These are phyloP conservation scores for Mucor circinelloides DNA, from an alignment of 371 early-diverging fungal species.

Conservation along the genomic window DNA sequence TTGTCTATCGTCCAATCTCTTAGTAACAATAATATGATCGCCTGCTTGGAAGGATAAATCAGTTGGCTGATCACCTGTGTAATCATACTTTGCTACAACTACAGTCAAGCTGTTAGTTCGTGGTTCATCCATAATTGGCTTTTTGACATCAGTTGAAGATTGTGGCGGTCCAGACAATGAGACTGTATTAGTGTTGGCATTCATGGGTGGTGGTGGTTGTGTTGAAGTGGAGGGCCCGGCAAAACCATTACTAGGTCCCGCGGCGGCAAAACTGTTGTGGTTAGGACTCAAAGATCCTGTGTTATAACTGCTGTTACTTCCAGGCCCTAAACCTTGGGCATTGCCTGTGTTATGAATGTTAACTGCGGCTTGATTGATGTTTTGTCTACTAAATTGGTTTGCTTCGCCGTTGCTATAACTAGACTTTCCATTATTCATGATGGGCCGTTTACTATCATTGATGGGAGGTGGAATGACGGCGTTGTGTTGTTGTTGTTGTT, in stretches of 20 bases:
- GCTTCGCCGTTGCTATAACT: neutral
- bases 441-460: neutral
- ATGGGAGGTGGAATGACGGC: neutral
- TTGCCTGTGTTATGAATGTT: constrained; percentile 1
- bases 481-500: neutral
- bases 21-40: constrained; percentile 73
- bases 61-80: constrained; percentile 59
- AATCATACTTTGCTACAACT: constrained; percentile 76
- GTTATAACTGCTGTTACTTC: neutral
- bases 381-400: neutral
- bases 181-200: neutral
- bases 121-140: neutral
- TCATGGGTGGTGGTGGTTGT: neutral
- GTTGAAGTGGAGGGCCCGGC: neutral
- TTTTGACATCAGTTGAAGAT: neutral
- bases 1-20: constrained; percentile 59
- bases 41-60: constrained; percentile 76
- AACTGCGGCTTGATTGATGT: neutral
- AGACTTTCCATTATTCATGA: neutral
- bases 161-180: neutral
- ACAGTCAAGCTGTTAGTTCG: constrained; percentile 19
- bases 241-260: neutral
- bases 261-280: neutral
- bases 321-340: neutral
- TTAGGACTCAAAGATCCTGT: neutral